These are phyloP conservation scores for Mycena capillaripes DNA, from an alignment of 768 basidiomycete genomes.

Conservation along the genomic window DNA sequence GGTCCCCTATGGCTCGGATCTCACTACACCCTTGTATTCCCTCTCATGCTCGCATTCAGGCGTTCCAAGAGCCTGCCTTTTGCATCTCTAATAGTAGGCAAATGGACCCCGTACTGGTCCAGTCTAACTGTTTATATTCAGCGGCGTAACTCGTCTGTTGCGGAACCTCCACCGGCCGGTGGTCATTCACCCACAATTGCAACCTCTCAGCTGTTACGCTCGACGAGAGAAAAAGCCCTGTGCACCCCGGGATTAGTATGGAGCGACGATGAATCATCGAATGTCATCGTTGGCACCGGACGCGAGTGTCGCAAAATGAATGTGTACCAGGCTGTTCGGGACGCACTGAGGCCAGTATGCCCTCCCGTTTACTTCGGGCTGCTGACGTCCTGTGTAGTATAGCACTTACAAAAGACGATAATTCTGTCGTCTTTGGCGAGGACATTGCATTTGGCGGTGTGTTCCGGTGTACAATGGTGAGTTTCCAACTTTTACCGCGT, in stretches of 20 bases:
- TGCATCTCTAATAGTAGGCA: conserved; percentile 39
- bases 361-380: not conserved
- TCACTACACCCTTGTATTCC: conserved; percentile 40
- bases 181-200: conserved; percentile 84
- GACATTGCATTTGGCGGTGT: conserved; percentile 96
- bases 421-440: conserved; percentile 90
- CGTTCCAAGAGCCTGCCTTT: conserved; percentile 24
- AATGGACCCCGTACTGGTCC: not conserved
- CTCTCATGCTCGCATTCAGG: conserved; percentile 53
- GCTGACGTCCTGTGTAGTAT: conserved; percentile 62
- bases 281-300: conserved; percentile 67
- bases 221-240: conserved; percentile 77
- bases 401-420: conserved; percentile 87
- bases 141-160: conserved; percentile 66
- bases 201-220: conserved; percentile 73
- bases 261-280: conserved; percentile 70
- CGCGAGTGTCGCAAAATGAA: conserved; percentile 97
- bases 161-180: conserved; percentile 81
- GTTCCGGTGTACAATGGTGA: conserved; percentile 92
- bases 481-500: conserved; percentile 31
- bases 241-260: conserved; percentile 82
- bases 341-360: conserved; percentile 80
- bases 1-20: conserved; percentile 54
- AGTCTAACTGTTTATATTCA: conserved; percentile 32
- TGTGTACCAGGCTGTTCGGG: conserved; percentile 91